Conservation (phyloP, 768 basidiomycete genomes). For the Myochromella boudieri region DNA sequence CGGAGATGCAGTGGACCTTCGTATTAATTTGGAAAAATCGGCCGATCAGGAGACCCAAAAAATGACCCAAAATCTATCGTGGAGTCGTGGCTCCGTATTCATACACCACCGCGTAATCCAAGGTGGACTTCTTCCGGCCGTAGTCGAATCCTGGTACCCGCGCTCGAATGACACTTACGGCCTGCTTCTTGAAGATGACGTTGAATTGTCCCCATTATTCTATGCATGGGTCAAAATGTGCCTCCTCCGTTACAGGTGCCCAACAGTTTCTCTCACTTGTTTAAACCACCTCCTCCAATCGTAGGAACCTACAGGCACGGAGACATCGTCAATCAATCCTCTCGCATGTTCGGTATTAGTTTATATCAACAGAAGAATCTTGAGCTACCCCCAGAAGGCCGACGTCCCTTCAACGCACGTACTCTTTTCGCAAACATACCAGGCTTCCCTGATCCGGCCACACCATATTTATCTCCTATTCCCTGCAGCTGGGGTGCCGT, state of each 20-base stretch:
- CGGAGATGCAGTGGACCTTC: conserved; percentile 63
- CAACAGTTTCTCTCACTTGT: conserved; percentile 5
- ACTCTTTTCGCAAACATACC: conserved; percentile 47
- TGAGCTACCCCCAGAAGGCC: conserved; percentile 68
- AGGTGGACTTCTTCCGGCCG: conserved; percentile 77
- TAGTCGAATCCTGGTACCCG: conserved; percentile 92
- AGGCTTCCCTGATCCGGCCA: conserved; percentile 40
- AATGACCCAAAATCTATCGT: conserved; percentile 48
- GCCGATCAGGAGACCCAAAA: conserved; percentile 60
- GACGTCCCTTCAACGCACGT: conserved; percentile 68
- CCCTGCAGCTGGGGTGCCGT: conserved; percentile 93
- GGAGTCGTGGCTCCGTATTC: conserved; percentile 60
- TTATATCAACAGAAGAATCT: conserved; percentile 85
- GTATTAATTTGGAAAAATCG: conserved; percentile 77
- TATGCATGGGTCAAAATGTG: conserved; percentile 85
- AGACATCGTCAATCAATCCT: conserved; percentile 31
- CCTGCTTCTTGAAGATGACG: conserved; percentile 81
- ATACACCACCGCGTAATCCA: conserved; percentile 75
- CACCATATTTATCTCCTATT: conserved; percentile 82
- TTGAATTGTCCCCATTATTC: conserved; percentile 81
- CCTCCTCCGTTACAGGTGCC: conserved; percentile 72
- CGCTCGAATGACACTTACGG: conserved; percentile 71
- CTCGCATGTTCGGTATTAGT: conserved; percentile 73
- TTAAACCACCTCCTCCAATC: not conserved
- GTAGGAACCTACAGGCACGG: conserved; percentile 53